Evolutionary conservation across 345 rosid species (phyloP).

Genomic region (Angophora floribunda): DNA sequence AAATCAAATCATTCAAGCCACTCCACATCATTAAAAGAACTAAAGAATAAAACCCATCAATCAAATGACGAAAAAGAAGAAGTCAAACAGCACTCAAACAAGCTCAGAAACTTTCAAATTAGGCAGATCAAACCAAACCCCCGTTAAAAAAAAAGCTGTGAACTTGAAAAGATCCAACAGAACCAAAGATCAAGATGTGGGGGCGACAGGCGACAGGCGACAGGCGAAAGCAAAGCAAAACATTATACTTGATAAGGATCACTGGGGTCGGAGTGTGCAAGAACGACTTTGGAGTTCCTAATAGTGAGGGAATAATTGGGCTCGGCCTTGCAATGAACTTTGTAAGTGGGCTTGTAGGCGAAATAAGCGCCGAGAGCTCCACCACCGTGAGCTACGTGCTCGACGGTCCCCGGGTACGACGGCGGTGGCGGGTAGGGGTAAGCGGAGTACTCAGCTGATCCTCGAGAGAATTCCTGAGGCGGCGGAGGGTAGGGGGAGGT

Average conservation of each 20-base stretch:
- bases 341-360: constrained; percentile 33
- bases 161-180: not conserved
- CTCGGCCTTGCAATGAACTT: constrained; percentile 56
- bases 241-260: constrained; percentile 51
- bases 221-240: not conserved
- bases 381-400: constrained; percentile 24
- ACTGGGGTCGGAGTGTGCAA: constrained; percentile 45
- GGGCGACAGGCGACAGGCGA: not conserved
- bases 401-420: not conserved
- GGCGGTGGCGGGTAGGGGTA: not conserved
- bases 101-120: not conserved
- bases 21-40: not conserved
- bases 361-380: constrained; percentile 13
- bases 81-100: not conserved
- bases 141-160: not conserved
- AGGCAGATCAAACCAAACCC: not conserved
- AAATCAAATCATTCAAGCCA: not conserved
- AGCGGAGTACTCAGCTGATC: constrained; percentile 13
- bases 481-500: constrained; percentile 7
- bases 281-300: constrained; percentile 49
- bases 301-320: constrained; percentile 48
- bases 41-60: not conserved
- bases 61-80: not conserved
- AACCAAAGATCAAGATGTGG: not conserved
- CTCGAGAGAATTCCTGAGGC: constrained; percentile 26